Evolutionary conservation across 208 protist species (phyloP), one percentile per base, ranked within the genome.

Genomic region (Leishmania arabica): DNA sequence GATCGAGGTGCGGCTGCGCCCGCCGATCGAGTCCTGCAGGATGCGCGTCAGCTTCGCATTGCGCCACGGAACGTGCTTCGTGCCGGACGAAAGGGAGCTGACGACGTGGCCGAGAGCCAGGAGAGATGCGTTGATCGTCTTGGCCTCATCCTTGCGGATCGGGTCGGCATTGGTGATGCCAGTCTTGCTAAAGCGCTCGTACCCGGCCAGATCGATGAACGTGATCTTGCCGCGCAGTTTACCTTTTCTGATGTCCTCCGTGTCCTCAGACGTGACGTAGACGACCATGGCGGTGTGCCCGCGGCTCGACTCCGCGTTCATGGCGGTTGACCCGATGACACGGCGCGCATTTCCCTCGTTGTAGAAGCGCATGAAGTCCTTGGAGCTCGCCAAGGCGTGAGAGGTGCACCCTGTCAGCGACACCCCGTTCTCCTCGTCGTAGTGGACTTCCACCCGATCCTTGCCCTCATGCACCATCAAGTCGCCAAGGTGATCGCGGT

Each of bases 31-130:
- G 84, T 98, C 95, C 80, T 98, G 95, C 79, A 98, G 85, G 54
- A 98, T 92, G 72, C 93, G 89, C 8, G 96, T 98, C 17, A 98
- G 88, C 86, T 98, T 98, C n/a, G 93, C 91, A 78, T 97, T 94
- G 62, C 96, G 88, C 92, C 95, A 98, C 58, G 96, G 96, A 76
- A 98, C 92, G 86, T 97, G 93, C 64, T 89, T 92, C 31, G 85
- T 88, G 74, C 87, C 87, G 45, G 82, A 79, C 4, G 93, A 95
- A 37, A 97, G 86, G 40, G 92, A 90, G 69, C 90, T 95, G 40
- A 97, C 95, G 65, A 97, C 95, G 83, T 95, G 90, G 27, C 94
- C 92, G 8, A 97, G 86, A 21, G 95, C 92, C 19, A 97, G 88
- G 42, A 97, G 84, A 0, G 95, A 97, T 1, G 95, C 95, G 79